phyloP scores from a whole-genome alignment of 441 rosid genomes.

The Dalechampia spathulata region DNA sequence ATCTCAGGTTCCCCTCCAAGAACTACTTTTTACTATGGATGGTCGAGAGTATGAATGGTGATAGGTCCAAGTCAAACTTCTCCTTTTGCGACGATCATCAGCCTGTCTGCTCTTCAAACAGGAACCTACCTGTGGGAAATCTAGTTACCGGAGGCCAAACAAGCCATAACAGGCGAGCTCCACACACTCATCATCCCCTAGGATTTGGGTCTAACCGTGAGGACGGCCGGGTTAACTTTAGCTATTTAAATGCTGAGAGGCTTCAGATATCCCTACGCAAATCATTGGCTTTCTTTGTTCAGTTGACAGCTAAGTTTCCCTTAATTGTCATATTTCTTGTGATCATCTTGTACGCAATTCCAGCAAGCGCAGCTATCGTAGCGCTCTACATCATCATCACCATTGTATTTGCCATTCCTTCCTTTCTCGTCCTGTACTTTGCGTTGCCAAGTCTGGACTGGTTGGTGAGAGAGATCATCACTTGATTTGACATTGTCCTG shows the following conservation, averaged over 20 bases:
- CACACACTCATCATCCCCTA: conserved; percentile 20
- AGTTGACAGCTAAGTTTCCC: conserved; percentile 67
- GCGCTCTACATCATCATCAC: conserved; percentile 65
- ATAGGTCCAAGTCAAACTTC: conserved; percentile 34
- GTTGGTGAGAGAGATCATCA: conserved; percentile 77
- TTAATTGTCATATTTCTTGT: conserved; percentile 60
- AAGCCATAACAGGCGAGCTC: conserved; percentile 24
- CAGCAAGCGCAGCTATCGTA: conserved; percentile 71
- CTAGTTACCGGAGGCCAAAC: conserved; percentile 26
- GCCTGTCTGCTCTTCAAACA: conserved; percentile 26
- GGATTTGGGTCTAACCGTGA: conserved; percentile 16
- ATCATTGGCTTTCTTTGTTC: conserved; percentile 59
- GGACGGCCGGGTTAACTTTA: conserved; percentile 13
- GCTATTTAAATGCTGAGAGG: conserved; percentile 39
- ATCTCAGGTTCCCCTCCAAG: conserved; percentile 63
- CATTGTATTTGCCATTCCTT: conserved; percentile 66
- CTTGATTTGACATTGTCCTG: conserved; percentile 23
- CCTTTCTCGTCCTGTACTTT: conserved; percentile 63
- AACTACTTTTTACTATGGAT: conserved; percentile 88
- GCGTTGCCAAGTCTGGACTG: conserved; percentile 76
- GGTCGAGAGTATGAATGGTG: conserved; percentile 75
- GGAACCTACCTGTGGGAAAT: conserved; percentile 24
- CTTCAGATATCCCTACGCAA: conserved; percentile 47
- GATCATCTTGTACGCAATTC: conserved; percentile 69
- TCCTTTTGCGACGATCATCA: conserved; percentile 31